Evolutionary conservation across 176 grass and related monocot species (phyloP), one percentile per base, ranked within the genome.

Genomic region (Oryza meyeriana): DNA sequence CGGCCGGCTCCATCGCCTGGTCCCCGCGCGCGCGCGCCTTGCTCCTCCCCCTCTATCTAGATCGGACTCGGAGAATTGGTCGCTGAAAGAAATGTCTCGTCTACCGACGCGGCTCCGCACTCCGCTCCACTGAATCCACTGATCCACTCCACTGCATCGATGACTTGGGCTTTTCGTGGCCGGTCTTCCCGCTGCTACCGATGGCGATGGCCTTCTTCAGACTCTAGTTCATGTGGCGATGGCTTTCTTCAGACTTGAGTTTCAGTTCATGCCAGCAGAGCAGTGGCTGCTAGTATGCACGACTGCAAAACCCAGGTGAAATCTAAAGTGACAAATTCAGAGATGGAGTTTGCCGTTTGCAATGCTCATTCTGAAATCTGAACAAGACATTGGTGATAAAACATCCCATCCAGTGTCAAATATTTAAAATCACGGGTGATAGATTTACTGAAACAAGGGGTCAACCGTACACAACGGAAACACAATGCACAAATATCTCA

Each of bases 1-100:
- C 14, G n/a, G 18, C 20, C 10, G 77, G 25, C 35, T 87, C 72
- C 85, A 87, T 87, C 47, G 2, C 24, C 59, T 40, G 36, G 39
- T 10, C 9, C 39, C 1, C 39, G 1, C 39, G 39, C 8, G 39
- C 8, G 1, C 6, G 39, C 1, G 9, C 12, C 12, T 13, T 13
- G 10, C 30, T 11, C 22, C 55, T 63, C 47, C 27, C 27, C 30
- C 26, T 69, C 35, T 25, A 45, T 33, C 68, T 11, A 22, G 72
- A 77, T 87, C 71, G 76, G 31, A 66, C 22, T n/a, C n/a, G n/a
- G n/a, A 5, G 9, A n/a, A 38, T 5, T 68, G 44, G 20, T 16
- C 73, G 50, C 22, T 22, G 48, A 52, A 8, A 8, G 47, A 52
- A 52, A 52, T 52, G 7, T 55, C 20, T 55, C 18, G 6, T 55